Evolutionary conservation across 2,329 filamentous ascomycete species (phyloP).

Genomic region (Xylaria sp.): DNA sequence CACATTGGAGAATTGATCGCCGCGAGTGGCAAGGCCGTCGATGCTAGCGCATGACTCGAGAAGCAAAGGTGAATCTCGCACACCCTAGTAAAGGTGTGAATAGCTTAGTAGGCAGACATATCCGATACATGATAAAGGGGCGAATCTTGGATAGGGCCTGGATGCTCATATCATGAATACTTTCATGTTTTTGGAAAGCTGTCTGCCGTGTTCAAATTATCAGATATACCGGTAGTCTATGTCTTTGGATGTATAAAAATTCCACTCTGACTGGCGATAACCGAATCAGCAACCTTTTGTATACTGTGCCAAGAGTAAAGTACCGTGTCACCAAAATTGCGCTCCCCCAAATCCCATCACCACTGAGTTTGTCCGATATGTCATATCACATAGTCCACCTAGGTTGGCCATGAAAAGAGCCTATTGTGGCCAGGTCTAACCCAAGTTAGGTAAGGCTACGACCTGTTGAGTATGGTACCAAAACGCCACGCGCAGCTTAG

Average conservation of each 20-base stretch:
- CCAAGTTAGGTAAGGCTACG: too few relatives aligned
- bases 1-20: slow-evolving; percentile 24
- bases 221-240: not conserved
- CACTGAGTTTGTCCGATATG: not conserved
- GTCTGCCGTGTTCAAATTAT: not conserved
- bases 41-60: slow-evolving; percentile 18
- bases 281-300: not conserved
- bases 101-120: too few relatives aligned
- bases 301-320: too few relatives aligned
- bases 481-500: too few relatives aligned
- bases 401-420: too few relatives aligned
- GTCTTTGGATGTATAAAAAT: not conserved
- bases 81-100: too few relatives aligned
- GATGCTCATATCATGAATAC: not conserved
- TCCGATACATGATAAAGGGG: too few relatives aligned
- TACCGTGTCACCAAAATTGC: not conserved
- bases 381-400: too few relatives aligned
- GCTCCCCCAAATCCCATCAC: not conserved
- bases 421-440: too few relatives aligned
- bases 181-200: not conserved
- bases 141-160: not conserved
- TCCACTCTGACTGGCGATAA: not conserved
- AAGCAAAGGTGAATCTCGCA: too few relatives aligned
- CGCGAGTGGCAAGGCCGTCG: slow-evolving; percentile 4
- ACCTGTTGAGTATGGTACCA: too few relatives aligned